Evolutionary conservation across 2,329 filamentous ascomycete species (phyloP), one percentile per base, ranked within the genome.

Genomic region (Xylaria arbuscula): DNA sequence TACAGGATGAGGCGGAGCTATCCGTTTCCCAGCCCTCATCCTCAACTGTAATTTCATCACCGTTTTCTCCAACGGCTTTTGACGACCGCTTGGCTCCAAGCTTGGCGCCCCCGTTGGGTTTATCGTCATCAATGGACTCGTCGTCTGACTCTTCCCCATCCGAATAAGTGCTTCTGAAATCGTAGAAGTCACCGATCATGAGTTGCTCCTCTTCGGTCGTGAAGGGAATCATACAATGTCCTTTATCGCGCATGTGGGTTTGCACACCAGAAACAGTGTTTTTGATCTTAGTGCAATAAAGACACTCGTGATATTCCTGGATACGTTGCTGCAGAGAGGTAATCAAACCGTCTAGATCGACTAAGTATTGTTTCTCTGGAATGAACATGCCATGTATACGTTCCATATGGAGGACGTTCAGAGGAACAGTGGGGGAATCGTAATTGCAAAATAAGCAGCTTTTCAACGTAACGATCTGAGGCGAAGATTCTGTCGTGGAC

Each of bases 221-320:
- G 79, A 95, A 99, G 0, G 93, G 94, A 74, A 99, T 97, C 87
- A 94, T 97, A 86, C 95, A 98, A 81, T 99, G 96, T 0, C 93
- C 92, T 78, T 94, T 95, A 79, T 99, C 96, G 53, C 93, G 90
- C 96, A 99, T 99, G 79, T 99, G 96, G 0, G 94, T 98, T 78
- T 98, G 94, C 32, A 94, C 89, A 19, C 93, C 95, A 66, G 90
- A 89, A 0, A 92, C 86, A 13, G 90, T 94, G 70, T 90, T 88
- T 78, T 96, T 93, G 51, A 91, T 81, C 80, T 96, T 97, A 78
- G 92, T 91, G 78, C 96, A 99, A 78, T 90, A 94, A 55, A 99
- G 81, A 79, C 96, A 99, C 79, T 97, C 91, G 77, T 93, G 89
- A 70, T 91, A 88, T 67, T 93, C 88, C 69, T 90, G 87, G 48